These are phyloP conservation scores for Cladosporium sp. DNA, from an alignment of 2,329 filamentous ascomycete species.

Conservation along the genomic window DNA sequence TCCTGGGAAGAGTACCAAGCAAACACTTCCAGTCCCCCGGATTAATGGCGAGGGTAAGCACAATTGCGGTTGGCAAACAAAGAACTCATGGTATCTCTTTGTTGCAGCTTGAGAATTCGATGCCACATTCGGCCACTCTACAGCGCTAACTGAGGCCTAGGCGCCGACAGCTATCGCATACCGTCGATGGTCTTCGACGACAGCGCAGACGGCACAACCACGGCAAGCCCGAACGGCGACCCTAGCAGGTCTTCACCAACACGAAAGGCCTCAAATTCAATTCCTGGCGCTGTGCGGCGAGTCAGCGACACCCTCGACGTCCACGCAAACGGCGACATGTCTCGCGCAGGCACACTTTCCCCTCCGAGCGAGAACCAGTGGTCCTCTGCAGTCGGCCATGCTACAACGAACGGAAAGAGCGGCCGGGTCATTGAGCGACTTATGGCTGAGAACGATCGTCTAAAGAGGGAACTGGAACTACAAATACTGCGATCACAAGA, in stretches of 20 bases:
- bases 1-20: slow-evolving; percentile 4
- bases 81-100: not conserved
- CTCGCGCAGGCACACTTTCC: slow-evolving; percentile 3
- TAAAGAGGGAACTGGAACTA: slow-evolving; percentile 61
- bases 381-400: slow-evolving; percentile 67
- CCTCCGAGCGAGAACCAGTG: slow-evolving; percentile 37
- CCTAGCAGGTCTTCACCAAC: slow-evolving; percentile 1
- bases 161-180: slow-evolving; percentile 7
- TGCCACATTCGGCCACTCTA: not conserved
- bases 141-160: not conserved
- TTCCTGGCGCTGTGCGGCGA: slow-evolving; percentile 4
- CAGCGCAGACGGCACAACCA: not conserved
- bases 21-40: not conserved
- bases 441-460: slow-evolving; percentile 72
- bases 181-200: slow-evolving; percentile 12
- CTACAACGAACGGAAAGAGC: slow-evolving; percentile 64
- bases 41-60: slow-evolving; percentile 9
- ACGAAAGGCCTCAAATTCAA: not conserved
- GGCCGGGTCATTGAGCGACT: slow-evolving; percentile 76
- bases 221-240: not conserved
- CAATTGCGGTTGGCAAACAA: slow-evolving; percentile 7
- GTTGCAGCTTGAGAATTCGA: not conserved
- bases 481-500: slow-evolving; percentile 57
- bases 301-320: slow-evolving; percentile 10
- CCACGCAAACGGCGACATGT: slow-evolving; percentile 1